Conservation (phyloP, 1,284 basidiomycete genomes). For the Schizophyllum amplum region DNA sequence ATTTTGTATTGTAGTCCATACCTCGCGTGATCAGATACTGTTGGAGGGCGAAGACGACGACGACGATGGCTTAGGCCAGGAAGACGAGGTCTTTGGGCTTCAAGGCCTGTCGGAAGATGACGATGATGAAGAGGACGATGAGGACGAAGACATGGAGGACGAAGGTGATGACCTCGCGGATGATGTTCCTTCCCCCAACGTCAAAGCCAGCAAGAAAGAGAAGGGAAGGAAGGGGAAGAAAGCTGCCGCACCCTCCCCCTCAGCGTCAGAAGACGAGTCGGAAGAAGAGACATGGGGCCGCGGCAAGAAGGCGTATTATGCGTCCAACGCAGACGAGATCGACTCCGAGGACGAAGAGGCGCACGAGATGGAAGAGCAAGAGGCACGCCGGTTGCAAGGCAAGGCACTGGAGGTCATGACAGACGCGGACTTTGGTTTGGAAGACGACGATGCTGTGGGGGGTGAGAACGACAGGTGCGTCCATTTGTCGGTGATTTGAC, state of each 20-base stretch:
- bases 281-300: constrained; percentile 79
- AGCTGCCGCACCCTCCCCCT: constrained; percentile 8
- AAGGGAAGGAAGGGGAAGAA: constrained; percentile 28
- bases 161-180: constrained; percentile 35
- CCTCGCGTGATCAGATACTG: constrained; percentile 69
- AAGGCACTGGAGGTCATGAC: constrained; percentile 67
- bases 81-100: constrained; percentile 71
- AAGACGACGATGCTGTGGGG: constrained; percentile 45
- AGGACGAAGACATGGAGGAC: constrained; percentile 32
- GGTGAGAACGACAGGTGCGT: constrained; percentile 21
- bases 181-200: constrained; percentile 15
- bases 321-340: constrained; percentile 72
- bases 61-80: constrained; percentile 34
- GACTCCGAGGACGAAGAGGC: constrained; percentile 85
- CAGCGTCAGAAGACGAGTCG: constrained; percentile 17
- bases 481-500: no score
- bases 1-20: constrained; percentile 67
- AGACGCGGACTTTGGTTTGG: constrained; percentile 83
- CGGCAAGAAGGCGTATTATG: constrained; percentile 74
- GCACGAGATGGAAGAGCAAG: constrained; percentile 81
- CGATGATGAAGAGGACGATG: constrained; percentile 42
- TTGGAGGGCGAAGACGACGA: constrained; percentile 48
- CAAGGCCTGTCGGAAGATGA: constrained; percentile 44
- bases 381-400: constrained; percentile 74
- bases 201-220: constrained; percentile 26